A percentile compares a stretch with the other conserved stretches of the same genome.
Evolutionary conservation across 202 grass and related monocot species (phyloP).

Genomic region (Setaria italica): DNA sequence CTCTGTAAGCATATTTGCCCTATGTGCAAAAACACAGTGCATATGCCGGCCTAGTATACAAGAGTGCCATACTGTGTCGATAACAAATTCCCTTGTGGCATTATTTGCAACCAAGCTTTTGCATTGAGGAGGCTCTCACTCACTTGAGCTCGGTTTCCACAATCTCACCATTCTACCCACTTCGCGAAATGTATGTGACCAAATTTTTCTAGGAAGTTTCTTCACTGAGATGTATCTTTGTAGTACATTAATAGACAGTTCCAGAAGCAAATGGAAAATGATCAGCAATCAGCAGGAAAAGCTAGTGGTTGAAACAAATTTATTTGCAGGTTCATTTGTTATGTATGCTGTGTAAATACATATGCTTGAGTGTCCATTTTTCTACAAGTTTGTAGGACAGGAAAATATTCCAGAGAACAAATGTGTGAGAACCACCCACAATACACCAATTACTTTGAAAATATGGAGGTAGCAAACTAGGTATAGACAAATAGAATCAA

Average conservation of each 20-base stretch:
- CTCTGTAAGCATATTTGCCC: not conserved
- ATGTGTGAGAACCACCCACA: not conserved
- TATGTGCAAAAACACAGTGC: not conserved
- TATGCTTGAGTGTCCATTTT: not conserved
- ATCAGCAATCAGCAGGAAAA: not conserved
- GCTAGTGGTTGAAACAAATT: not conserved
- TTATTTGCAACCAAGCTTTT: constrained; percentile 1
- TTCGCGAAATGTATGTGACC: not conserved
- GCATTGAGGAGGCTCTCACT: not conserved
- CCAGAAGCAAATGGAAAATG: not conserved
- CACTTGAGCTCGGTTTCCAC: not conserved
- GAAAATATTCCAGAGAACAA: not conserved
- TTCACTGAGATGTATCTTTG: not conserved
- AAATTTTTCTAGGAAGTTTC: not conserved
- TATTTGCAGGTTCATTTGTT: constrained; percentile 13
- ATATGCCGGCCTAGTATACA: not conserved
- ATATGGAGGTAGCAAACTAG: not conserved
- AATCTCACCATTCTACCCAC: not conserved
- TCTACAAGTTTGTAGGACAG: not conserved
- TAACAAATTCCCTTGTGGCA: not conserved
- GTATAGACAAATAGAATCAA: not conserved
- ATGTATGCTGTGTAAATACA: not conserved
- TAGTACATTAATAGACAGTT: not conserved
- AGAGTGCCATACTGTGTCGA: not conserved
- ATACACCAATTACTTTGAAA: not conserved